Evolutionary conservation across 306 rosid genomes (phyloP).

Genomic region (Styphnolobium japonicum): DNA sequence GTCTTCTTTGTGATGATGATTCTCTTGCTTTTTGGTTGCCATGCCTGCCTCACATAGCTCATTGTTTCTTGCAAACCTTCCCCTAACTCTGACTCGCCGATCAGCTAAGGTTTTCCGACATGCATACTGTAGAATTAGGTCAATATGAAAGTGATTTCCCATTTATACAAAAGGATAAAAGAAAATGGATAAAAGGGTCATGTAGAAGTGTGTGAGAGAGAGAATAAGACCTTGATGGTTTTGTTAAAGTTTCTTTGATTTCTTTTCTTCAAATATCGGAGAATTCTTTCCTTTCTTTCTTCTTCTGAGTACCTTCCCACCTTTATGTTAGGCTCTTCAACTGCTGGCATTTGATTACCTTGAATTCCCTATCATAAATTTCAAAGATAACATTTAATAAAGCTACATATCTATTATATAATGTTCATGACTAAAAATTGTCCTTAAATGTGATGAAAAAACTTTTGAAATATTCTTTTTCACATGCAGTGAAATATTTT

Average conservation of each 20-base stretch:
- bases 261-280: constrained; percentile 90
- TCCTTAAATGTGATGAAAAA: background rate
- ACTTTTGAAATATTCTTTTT: background rate
- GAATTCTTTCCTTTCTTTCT: constrained; percentile 83
- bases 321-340: constrained; percentile 66
- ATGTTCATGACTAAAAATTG: background rate
- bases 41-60: constrained; percentile 49
- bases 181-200: background rate
- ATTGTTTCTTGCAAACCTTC: constrained; percentile 89
- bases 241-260: constrained; percentile 94
- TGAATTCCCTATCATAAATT: constrained; percentile 50
- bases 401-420: background rate
- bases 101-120: constrained; percentile 97
- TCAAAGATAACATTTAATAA: background rate
- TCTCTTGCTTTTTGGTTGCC: constrained; percentile 31
- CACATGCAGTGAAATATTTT: background rate
- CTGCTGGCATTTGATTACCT: constrained; percentile 48
- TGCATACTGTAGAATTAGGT: constrained; percentile 62
- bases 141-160: background rate
- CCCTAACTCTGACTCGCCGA: constrained; percentile 87
- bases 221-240: constrained; percentile 59
- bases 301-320: constrained; percentile 89
- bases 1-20: constrained; percentile 34
- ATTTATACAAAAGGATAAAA: background rate
- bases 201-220: background rate